Evolutionary conservation across 2,329 filamentous ascomycete genomes (phyloP).

Genomic region (Phoma sp.): DNA sequence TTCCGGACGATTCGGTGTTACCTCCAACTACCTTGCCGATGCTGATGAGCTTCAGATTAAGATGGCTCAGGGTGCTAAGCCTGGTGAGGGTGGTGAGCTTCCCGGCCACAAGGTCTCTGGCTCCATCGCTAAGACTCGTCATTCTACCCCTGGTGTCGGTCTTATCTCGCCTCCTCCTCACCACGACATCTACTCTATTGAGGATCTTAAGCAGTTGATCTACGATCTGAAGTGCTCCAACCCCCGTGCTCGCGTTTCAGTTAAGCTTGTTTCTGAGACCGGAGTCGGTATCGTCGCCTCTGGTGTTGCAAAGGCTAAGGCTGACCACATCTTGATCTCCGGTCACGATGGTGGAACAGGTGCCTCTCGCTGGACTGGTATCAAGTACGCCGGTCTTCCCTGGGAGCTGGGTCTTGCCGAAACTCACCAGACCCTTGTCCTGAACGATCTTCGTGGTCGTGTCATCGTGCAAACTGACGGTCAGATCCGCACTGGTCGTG

Average conservation of each 20-base stretch:
- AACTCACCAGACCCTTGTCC: conserved; percentile 92
- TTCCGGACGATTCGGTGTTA: conserved; percentile 94
- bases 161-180: conserved; percentile 95
- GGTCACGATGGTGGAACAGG: conserved; percentile 97
- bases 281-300: conserved; percentile 97
- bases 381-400: conserved; percentile 95
- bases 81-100: conserved; percentile 95
- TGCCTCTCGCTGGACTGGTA: conserved; percentile 96
- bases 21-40: conserved; percentile 91
- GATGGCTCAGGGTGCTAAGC: conserved; percentile 98
- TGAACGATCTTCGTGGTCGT: conserved; percentile 94
- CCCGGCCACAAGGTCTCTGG: conserved; percentile 96
- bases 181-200: conserved; percentile 98
- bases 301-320: conserved; percentile 96
- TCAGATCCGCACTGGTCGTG: conserved; percentile 88
- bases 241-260: conserved; percentile 87
- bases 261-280: conserved; percentile 97
- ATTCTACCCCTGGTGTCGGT: conserved; percentile 95
- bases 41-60: conserved; percentile 98
- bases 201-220: conserved; percentile 96
- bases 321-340: conserved; percentile 94
- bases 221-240: conserved; percentile 98
- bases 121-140: conserved; percentile 90
- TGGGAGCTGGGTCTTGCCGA: conserved; percentile 97
- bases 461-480: conserved; percentile 96